Base-by-base conservation (phyloP, 768 basidiomycete genomes). In the Coprinopsis sp. region DNA sequence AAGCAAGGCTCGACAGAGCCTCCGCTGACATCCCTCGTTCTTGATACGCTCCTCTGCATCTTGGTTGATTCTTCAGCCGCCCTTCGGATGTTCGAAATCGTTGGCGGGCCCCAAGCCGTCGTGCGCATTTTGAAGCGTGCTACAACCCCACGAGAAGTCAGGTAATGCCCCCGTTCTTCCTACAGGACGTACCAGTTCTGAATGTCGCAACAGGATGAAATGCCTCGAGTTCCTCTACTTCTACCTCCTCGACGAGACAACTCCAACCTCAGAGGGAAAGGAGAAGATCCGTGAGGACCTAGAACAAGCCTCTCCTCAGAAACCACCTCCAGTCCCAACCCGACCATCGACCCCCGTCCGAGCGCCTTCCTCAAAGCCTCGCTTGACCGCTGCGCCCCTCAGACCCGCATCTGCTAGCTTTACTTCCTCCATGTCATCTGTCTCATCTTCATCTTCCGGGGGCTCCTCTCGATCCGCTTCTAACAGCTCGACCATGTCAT, bases 181-280 rank as follows among this genome's bases (percentile, higher is more conserved):
- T n/a, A 29, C 18, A 6, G n/a, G 18, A 44, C 18, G 22, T 13
- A 23, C 6, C 18, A n/a, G 6, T 21, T 34, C 36, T 41, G 22
- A 33, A 14, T 16, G 27, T 30, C 14, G 6, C 21, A 30, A 18
- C 56, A 95, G 93, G 56, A 95, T 96, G 87, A 95, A 95, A 69
- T 95, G 91, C 51, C 72, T 97, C 14, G 94, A 96, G 60, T 93
- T 96, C 56, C 67, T 97, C 13, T 95, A 95, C 64, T 96, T 94
- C 63, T 97, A 97, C 62, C 73, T 97, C 6, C 72, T 95, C 36
- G 93, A 94, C 50, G 93, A 96, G 59, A 79, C 78, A 10, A 29
- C 33, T 12, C 30, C 41, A 7, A 31, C 45, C 21, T 28, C 34
- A 22, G 47, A 37, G 1, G 58, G 59, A 1, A 37, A 48, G n/a